A percentile compares a stretch with the other conserved stretches of the same genome.
phyloP scores from a whole-genome alignment of 768 basidiomycete species.

The Leccinum rimulosum region DNA sequence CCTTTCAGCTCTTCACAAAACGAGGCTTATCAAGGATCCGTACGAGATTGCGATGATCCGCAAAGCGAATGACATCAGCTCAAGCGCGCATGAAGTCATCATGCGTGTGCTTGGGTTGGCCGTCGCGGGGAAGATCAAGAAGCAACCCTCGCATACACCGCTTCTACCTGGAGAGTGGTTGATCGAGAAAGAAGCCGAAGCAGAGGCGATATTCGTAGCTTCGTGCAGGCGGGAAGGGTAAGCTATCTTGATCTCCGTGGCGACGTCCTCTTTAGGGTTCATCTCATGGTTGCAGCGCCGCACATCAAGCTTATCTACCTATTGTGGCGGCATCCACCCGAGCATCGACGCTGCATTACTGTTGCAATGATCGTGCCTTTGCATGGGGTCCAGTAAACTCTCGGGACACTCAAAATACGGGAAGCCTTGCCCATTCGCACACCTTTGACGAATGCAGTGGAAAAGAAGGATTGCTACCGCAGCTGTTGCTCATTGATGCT shows the following conservation, averaged over 20 bases:
- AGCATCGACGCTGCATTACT: conserved; percentile 91
- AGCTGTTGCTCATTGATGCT: conserved; percentile 89
- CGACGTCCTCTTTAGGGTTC: neutral
- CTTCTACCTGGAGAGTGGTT: conserved; percentile 79
- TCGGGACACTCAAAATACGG: conserved; percentile 54
- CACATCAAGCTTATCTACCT: conserved; percentile 88
- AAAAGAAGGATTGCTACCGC: conserved; percentile 45
- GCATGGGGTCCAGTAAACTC: conserved; percentile 74
- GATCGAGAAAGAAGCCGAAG: conserved; percentile 90
- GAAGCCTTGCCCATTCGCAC: conserved; percentile 41
- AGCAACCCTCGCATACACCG: conserved; percentile 41
- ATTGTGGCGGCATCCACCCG: conserved; percentile 87
- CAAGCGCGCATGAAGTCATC: conserved; percentile 84
- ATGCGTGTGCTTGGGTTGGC: conserved; percentile 87
- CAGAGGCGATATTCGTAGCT: conserved; percentile 91
- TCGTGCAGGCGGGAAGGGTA: conserved; percentile 87
- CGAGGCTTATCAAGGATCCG: conserved; percentile 75
- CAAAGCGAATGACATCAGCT: conserved; percentile 83
- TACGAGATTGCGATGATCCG: conserved; percentile 74
- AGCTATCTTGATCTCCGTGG: conserved; percentile 21
- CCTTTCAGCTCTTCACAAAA: conserved; percentile 72
- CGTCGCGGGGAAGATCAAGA: conserved; percentile 54
- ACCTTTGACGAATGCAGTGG: conserved; percentile 5
- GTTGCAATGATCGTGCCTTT: conserved; percentile 87
- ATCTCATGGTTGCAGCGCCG: conserved; percentile 46